A percentile compares a stretch with the other conserved stretches of the same genome.
These are phyloP conservation scores for Globisporangium camurandrum DNA, from an alignment of 352 stramenopile genomes.

Conservation along the genomic window DNA sequence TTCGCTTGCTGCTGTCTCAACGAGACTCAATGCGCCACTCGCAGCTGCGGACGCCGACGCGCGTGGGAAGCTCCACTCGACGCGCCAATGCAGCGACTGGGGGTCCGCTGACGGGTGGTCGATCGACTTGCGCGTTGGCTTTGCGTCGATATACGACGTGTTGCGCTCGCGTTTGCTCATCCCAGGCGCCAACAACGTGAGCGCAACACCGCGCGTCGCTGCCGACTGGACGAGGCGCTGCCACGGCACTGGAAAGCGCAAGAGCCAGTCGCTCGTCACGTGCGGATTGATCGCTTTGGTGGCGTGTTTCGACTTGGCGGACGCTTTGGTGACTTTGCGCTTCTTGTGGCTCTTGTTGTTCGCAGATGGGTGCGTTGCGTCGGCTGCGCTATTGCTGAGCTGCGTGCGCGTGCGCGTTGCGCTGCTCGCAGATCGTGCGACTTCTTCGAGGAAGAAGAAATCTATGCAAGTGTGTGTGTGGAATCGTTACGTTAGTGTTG, in stretches of 20 bases:
- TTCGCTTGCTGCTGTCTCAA: conserved; percentile 48
- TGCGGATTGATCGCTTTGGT: conserved; percentile 40
- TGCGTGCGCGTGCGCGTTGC: conserved; percentile 33
- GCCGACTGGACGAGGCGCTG: conserved; percentile 67
- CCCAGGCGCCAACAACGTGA: conserved; percentile 66
- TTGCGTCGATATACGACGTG: conserved; percentile 71
- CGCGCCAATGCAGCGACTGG: conserved; percentile 62
- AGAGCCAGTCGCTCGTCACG: conserved; percentile 59
- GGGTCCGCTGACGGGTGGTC: conserved; percentile 50
- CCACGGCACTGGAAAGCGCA: conserved; percentile 56
- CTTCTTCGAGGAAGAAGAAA: conserved; percentile 71
- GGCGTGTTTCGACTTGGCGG: neutral
- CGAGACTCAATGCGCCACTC: conserved; percentile 33
- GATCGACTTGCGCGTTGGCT: no score
- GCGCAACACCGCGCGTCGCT: conserved; percentile 48
- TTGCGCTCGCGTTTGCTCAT: conserved; percentile 79
- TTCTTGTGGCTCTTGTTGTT: conserved; percentile 15
- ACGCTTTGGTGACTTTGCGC: conserved; percentile 11
- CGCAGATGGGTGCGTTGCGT: conserved; percentile 20
- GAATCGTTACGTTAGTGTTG: neutral
- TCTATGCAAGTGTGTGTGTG: conserved; percentile 20
- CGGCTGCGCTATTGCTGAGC: conserved; percentile 17
- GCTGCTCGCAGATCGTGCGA: conserved; percentile 48
- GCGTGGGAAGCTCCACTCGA: conserved; percentile 75
- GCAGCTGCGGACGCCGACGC: no score